Percentiles rank a stretch among this genome's conserved stretches.
phyloP scores from a whole-genome alignment of 2,329 filamentous ascomycete genomes.

The Hyphodiscus sp. region DNA sequence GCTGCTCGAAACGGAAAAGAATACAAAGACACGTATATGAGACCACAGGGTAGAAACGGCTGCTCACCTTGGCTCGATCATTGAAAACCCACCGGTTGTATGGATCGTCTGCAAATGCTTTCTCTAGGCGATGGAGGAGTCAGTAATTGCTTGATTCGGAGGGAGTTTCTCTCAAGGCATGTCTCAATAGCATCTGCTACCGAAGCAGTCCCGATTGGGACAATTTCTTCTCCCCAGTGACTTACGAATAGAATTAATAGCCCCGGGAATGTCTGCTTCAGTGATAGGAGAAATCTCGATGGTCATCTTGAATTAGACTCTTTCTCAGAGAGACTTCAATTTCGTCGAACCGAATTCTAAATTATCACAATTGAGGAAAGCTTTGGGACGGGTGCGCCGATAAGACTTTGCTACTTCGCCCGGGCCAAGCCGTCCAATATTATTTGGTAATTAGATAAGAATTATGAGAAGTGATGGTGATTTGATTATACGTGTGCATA shows the following conservation, averaged over 20 bases:
- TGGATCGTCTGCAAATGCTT: conserved; percentile 59
- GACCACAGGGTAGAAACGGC: not conserved
- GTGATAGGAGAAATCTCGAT: conserved; percentile 51
- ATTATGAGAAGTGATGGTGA: not conserved
- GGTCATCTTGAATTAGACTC: conserved; percentile 33
- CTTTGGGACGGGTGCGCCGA: not conserved
- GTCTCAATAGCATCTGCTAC: no score
- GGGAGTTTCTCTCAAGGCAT: no score
- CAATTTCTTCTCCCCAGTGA: no score
- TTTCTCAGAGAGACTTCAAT: not conserved
- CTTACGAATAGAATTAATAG: conserved; percentile 52
- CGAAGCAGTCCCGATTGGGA: no score
- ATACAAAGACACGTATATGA: not conserved
- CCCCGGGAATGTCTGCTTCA: conserved; percentile 54
- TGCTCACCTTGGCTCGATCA: conserved; percentile 47
- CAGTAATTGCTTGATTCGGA: no score
- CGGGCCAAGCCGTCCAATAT: not conserved
- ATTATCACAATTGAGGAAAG: not conserved
- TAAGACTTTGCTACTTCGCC: not conserved
- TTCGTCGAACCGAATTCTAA: not conserved
- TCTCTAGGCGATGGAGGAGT: conserved; percentile 29
- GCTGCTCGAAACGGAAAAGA: not conserved
- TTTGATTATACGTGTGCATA: not conserved
- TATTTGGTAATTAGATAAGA: not conserved
- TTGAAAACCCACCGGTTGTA: conserved; percentile 61